A percentile compares a stretch with the other conserved stretches of the same genome.
phyloP scores from a whole-genome alignment of 768 basidiomycete species.

The Lenzites betulinus region DNA sequence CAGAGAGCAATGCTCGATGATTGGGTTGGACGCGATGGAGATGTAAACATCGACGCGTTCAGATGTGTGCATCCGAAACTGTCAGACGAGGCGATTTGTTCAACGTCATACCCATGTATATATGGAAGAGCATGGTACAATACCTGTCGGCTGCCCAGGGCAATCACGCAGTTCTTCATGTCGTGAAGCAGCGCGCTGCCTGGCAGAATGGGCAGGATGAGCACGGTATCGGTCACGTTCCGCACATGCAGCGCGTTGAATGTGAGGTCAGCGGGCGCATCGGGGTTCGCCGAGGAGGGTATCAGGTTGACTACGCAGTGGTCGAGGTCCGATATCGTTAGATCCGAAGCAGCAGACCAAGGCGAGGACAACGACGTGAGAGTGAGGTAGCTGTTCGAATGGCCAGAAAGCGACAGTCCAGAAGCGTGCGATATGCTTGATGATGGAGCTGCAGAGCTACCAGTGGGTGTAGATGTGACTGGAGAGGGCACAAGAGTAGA shows the following conservation, averaged over 20 bases:
- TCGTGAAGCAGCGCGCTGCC: constrained; percentile 78
- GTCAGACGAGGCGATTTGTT: neutral
- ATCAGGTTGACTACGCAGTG: constrained; percentile 73
- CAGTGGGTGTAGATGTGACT: neutral
- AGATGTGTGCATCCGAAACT: constrained; percentile 92
- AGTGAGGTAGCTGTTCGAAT: constrained; percentile 49
- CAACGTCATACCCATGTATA: neutral
- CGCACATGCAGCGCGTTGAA: constrained; percentile 66
- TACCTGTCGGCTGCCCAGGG: constrained; percentile 83
- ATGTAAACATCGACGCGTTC: constrained; percentile 64
- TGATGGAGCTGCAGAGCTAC: neutral
- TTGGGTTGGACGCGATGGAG: constrained; percentile 65
- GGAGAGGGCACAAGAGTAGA: constrained; percentile 8
- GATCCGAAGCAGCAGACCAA: constrained; percentile 44
- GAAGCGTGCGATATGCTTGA: neutral
- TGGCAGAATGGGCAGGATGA: constrained; percentile 63
- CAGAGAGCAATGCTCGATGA: constrained; percentile 72
- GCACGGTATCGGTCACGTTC: constrained; percentile 57
- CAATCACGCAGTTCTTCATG: constrained; percentile 61
- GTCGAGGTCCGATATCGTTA: constrained; percentile 68
- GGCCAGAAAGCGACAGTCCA: constrained; percentile 48
- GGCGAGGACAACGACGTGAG: constrained; percentile 38
- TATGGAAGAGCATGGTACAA: neutral
- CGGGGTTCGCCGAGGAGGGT: constrained; percentile 23
- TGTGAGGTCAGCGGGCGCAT: neutral